Base-by-base conservation (phyloP, 192 early-diverging fungal genomes). In the Podila minutissima region DNA sequence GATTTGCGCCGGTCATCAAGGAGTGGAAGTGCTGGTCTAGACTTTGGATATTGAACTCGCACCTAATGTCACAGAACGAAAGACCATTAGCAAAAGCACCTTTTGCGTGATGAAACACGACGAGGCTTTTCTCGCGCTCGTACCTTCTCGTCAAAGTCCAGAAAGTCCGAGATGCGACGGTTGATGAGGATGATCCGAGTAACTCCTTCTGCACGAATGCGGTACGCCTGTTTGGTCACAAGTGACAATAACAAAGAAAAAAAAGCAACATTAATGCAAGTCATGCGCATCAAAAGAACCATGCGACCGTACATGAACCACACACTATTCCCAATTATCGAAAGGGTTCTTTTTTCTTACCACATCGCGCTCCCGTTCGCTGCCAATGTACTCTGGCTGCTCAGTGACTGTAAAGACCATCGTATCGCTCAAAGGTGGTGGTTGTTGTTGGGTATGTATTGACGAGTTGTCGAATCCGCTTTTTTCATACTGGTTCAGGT, bases 91-190 rank as follows among this genome's bases (percentile, higher is more conserved):
- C 2, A 38, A 64, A 64, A 66, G 59, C 26, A 41, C 61, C 61
- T 53, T 65, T 31, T 15, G 31, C 26, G 29, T 2, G 29, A 24
- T 15, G 15, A 15, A 7, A 41, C n/a, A 26, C 1, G 15, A n/a
- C 2, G 7, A 22, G n/a, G 9, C 35, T 19, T 11, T 57, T 13
- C 19, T 28, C n/a, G 2, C n/a, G 26, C 32, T 22, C 31, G 22
- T 79, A 88, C 87, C 72, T 86, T 71, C 48, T 83, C 84, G 58
- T 89, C 84, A 83, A 89, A 85, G 32, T 86, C 84, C 51, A 83
- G 41, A 74, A 89, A 83, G 64, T 89, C 87, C 33, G 84, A 73
- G 55, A 89, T 85, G 66, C 84, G 83, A 32, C 87, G 76, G 38
- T 78, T 76, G 19, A 89, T 70, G 22, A 69, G 73, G 19, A 87